phyloP scores from a whole-genome alignment of 192 early-diverging fungal species.

The Coemansia sp. region DNA sequence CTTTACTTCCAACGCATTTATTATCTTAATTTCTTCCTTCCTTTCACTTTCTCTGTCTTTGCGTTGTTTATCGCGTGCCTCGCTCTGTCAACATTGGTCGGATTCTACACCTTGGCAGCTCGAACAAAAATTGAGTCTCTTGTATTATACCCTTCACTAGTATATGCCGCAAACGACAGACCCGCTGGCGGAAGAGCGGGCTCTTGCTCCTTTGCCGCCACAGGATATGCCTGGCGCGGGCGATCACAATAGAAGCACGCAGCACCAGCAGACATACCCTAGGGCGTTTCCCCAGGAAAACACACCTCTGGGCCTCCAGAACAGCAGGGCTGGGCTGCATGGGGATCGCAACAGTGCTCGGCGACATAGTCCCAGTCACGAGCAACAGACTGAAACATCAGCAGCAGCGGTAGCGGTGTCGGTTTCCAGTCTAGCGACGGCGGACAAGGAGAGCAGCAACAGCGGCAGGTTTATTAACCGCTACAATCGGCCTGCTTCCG shows the following conservation, averaged over 20 bases:
- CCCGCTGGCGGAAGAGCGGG: constrained; percentile 20
- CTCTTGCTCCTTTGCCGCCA: constrained; percentile 5
- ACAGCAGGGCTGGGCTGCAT: not conserved
- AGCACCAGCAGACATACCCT: constrained; percentile 5
- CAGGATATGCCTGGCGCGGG: constrained; percentile 13
- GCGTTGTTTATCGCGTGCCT: not conserved
- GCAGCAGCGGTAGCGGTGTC: not conserved
- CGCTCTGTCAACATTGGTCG: not conserved
- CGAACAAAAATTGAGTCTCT: not conserved
- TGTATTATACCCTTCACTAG: not conserved
- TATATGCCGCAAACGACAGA: constrained; percentile 39
- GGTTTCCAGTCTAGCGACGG: not conserved
- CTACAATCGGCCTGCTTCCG: constrained; percentile 5
- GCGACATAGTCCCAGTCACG: not conserved
- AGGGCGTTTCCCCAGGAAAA: not conserved
- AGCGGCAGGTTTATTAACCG: not conserved
- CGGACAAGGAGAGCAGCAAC: no score
- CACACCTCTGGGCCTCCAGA: not conserved
- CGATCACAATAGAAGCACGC: not conserved
- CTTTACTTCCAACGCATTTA: not conserved
- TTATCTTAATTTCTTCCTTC: not conserved
- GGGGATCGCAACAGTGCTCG: not conserved
- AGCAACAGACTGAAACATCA: not conserved
- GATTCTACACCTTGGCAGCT: not conserved
- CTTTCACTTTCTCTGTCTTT: not conserved